Base-by-base conservation (phyloP, 257 asterid genomes). In the Agastache rugosa region DNA sequence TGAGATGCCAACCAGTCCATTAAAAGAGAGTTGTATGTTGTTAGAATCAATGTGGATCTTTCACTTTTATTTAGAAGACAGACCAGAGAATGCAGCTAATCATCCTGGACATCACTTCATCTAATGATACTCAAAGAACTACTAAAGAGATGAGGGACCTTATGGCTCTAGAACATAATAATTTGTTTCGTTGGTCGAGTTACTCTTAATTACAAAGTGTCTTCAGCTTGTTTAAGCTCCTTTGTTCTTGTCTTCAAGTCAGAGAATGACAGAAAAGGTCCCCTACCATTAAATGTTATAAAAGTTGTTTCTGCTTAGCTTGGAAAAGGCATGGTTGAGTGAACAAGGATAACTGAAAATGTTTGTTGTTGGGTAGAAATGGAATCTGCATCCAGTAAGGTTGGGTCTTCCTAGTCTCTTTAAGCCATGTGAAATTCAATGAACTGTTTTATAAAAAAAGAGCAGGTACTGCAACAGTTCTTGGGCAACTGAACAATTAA, bases 241-340 rank as follows among this genome's bases (percentile, higher is more conserved):
- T 56, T 27, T 42, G 45, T 42, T 58, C 16, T 44, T 27, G 35
- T 41, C 60, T 59, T 65, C 60, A 71, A 58, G 75, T 56, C 17
- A n/a, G 58, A 55, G 17, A 37, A 1, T 56, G 12, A 22, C 64
- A 12, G 65, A 19, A 51, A 70, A 22, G 50, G 67, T 70, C 29
- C 53, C 56, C 20, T 12, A 56, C 17, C 55, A 22, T 15, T 15
- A 4, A 39, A 71, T 71, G 58, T 23, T 35, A 3, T 65, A 19
- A 14, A 35, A 51, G 45, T 67, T 16, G 59, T 44, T 61, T 58
- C 54, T 59, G 60, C 50, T n/a, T 20, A 19, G 34, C 15, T 63
- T 17, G 69, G 16, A 63, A 37, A 17, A n/a, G 27, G 14, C 29
- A 39, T 63, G 34, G 50, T 42, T 71, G 47, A 29, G 25, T 7